Evolutionary conservation across 352 stramenopile genomes (phyloP).

Genomic region (Blastocystis sp.): DNA sequence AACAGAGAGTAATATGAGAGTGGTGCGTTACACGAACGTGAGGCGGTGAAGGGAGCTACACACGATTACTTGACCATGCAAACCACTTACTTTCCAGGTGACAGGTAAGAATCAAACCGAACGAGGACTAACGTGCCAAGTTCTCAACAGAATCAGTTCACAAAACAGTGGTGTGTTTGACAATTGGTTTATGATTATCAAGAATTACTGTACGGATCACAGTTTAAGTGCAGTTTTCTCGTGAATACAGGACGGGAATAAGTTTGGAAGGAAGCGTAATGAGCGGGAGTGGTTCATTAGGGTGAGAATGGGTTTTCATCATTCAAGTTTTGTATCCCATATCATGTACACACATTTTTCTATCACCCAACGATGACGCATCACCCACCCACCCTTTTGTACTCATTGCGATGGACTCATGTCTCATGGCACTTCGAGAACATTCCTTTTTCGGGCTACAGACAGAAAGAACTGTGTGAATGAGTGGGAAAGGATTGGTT

Average conservation of each 20-base stretch:
- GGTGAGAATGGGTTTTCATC: no score
- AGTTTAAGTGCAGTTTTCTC: neutral
- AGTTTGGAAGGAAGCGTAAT: no score
- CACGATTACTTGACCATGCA: no score
- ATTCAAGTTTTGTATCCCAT: neutral
- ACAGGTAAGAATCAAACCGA: no score
- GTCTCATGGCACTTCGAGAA: constrained; percentile 50
- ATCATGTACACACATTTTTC: neutral
- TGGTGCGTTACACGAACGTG: no score
- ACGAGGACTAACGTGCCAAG: no score
- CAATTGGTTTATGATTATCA: neutral
- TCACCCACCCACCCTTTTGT: neutral
- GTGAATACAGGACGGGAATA: no score
- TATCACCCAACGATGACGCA: neutral
- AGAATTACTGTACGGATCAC: neutral
- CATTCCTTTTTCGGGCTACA: neutral
- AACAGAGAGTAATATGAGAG: no score
- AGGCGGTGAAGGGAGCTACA: no score
- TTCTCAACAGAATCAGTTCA: neutral
- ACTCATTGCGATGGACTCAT: constrained; percentile 33
- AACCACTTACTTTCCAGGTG: no score
- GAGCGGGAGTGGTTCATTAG: no score
- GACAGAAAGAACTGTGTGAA: neutral
- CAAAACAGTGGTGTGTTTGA: neutral
- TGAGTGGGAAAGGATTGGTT: neutral